Percentiles rank a stretch among this genome's conserved stretches.
Evolutionary conservation across 2,329 filamentous ascomycete species (phyloP).

Genomic region (Neopestalotiopsis sp.): DNA sequence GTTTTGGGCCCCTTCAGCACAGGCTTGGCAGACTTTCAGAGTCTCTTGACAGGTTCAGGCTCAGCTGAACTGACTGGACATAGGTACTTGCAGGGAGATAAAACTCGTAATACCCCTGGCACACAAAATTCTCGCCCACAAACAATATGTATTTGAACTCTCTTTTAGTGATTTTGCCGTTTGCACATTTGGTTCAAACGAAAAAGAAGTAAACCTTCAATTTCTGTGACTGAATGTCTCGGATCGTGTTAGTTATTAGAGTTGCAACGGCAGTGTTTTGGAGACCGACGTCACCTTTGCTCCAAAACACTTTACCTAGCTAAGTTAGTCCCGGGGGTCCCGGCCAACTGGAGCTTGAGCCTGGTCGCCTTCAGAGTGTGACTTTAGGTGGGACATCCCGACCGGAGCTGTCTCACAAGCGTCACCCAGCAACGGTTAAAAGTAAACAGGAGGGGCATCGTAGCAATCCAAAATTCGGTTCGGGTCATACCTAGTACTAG

Average conservation of each 20-base stretch:
- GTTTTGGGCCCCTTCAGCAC: not conserved
- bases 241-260: not conserved
- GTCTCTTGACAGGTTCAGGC: not conserved
- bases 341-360: not conserved
- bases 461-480: constrained; percentile 3
- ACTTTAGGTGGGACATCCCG: not conserved
- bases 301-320: not conserved
- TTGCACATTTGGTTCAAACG: not conserved
- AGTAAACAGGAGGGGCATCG: constrained; percentile 18
- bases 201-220: not conserved
- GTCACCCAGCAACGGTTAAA: constrained; percentile 13
- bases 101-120: not conserved
- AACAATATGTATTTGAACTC: not conserved
- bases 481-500: not conserved
- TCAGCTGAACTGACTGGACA: not conserved
- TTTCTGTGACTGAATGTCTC: not conserved
- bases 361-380: not conserved
- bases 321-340: not conserved
- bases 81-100: not conserved
- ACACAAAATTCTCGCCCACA: not conserved
- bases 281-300: not conserved
- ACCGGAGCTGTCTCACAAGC: constrained; percentile 6
- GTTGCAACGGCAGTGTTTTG: not conserved
- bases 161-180: not conserved
- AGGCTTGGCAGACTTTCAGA: not conserved